Conservation (phyloP, 345 rosid genomes). For the Populus davidiana region DNA sequence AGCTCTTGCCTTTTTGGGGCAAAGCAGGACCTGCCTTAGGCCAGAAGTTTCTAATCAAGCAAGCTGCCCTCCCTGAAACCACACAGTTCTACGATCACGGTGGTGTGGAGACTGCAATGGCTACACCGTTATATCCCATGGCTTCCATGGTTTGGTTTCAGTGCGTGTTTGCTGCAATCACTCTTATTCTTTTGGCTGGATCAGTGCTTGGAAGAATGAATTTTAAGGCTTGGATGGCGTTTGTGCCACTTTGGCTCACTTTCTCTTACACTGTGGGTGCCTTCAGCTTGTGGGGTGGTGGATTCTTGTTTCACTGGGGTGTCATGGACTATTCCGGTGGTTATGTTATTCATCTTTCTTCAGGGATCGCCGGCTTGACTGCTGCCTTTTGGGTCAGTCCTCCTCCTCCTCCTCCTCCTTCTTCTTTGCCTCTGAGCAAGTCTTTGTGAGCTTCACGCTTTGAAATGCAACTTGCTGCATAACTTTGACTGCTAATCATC, state of each 20-base stretch:
- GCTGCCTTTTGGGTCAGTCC: conserved; percentile 40
- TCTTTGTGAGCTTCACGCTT: not conserved
- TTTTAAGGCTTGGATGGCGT: conserved; percentile 48
- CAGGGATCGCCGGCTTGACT: conserved; percentile 42
- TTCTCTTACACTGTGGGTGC: conserved; percentile 45
- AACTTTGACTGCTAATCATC: too few species aligned
- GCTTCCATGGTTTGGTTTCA: conserved; percentile 55
- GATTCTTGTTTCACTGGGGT: conserved; percentile 54
- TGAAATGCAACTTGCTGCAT: too few species aligned
- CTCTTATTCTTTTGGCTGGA: conserved; percentile 35
- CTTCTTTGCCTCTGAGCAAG: too few species aligned
- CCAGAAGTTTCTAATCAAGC: conserved; percentile 39
- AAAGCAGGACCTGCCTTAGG: conserved; percentile 51
- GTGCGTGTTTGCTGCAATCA: conserved; percentile 42
- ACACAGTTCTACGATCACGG: conserved; percentile 24
- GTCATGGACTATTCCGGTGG: conserved; percentile 54
- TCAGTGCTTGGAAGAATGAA: conserved; percentile 48
- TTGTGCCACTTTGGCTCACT: conserved; percentile 49
- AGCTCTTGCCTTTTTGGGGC: conserved; percentile 51
- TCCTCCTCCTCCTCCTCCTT: not conserved
- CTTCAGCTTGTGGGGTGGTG: conserved; percentile 52
- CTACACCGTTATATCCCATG: conserved; percentile 38
- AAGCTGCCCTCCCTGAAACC: conserved; percentile 28
- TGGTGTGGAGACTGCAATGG: conserved; percentile 17
- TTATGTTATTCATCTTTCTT: conserved; percentile 51